Percentiles rank a stretch among this genome's conserved stretches.
Evolutionary conservation across 2,329 filamentous ascomycete genomes (phyloP).

Genomic region (Colletotrichum orbiculare): DNA sequence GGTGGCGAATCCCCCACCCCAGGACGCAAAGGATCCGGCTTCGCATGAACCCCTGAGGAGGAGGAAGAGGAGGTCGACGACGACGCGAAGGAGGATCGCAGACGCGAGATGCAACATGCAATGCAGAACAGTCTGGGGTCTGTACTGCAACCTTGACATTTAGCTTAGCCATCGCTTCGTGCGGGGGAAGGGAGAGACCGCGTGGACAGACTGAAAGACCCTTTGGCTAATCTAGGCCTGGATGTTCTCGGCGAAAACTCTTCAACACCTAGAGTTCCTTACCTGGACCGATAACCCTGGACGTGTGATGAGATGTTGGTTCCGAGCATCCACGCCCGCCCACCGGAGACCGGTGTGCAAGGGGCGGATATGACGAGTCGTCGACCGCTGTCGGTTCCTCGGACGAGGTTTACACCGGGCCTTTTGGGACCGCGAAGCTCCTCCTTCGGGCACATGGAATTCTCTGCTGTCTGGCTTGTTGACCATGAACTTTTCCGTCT

Average conservation of each 20-base stretch:
- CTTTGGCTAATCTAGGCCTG: neutral
- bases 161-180: neutral
- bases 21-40: too few relatives aligned
- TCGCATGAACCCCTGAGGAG: too few relatives aligned
- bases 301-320: neutral
- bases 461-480: too few relatives aligned
- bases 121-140: neutral
- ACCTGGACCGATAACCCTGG: neutral
- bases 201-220: too few relatives aligned
- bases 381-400: neutral
- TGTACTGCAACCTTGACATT: neutral
- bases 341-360: slow-evolving; percentile 24
- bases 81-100: neutral
- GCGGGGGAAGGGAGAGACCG: neutral
- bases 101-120: neutral
- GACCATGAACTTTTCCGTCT: too few relatives aligned
- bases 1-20: too few relatives aligned
- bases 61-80: too few relatives aligned
- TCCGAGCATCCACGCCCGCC: neutral
- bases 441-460: too few relatives aligned
- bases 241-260: neutral
- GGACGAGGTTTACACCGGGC: too few relatives aligned
- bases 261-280: neutral
- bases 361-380: slow-evolving; percentile 22
- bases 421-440: too few relatives aligned